A percentile compares a stretch with the other conserved stretches of the same genome.
Evolutionary conservation across 139 green algal species (phyloP).

Genomic region (Klebsormidium nitens): DNA sequence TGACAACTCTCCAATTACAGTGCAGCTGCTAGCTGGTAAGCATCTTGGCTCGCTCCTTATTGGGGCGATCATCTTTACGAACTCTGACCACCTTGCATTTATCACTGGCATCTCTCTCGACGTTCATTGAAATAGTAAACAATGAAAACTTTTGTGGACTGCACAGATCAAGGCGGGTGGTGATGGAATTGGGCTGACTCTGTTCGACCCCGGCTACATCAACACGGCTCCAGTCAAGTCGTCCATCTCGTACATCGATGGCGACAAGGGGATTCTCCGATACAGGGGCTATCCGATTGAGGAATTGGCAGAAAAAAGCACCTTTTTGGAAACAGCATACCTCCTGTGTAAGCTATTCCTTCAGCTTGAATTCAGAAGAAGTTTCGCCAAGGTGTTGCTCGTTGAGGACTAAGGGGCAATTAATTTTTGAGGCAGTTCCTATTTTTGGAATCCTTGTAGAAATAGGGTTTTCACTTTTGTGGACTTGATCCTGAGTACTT

Average conservation of each 20-base stretch:
- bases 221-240: conserved; percentile 88
- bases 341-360: conserved; percentile 27
- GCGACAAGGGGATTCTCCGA: conserved; percentile 87
- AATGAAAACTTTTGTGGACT: not conserved
- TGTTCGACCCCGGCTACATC: conserved; percentile 75
- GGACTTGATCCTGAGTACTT: too few relatives aligned
- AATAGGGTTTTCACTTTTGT: too few relatives aligned
- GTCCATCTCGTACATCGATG: conserved; percentile 93
- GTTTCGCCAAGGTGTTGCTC: too few relatives aligned
- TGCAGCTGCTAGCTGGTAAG: not conserved
- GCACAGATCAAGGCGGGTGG: conserved; percentile 23
- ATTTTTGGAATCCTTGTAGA: too few relatives aligned
- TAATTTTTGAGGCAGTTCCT: too few relatives aligned
- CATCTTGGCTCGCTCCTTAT: not conserved
- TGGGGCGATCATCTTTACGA: not conserved
- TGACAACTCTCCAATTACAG: not conserved
- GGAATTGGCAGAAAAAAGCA: conserved; percentile 78
- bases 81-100: not conserved
- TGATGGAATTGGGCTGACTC: conserved; percentile 28
- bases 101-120: too few relatives aligned
- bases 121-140: not conserved
- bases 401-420: too few relatives aligned
- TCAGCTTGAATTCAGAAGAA: too few relatives aligned
- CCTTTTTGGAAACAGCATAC: conserved; percentile 68
- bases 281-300: conserved; percentile 96